Base-by-base conservation (phyloP, 306 rosid genomes). In the Acacia melanoxylon region DNA sequence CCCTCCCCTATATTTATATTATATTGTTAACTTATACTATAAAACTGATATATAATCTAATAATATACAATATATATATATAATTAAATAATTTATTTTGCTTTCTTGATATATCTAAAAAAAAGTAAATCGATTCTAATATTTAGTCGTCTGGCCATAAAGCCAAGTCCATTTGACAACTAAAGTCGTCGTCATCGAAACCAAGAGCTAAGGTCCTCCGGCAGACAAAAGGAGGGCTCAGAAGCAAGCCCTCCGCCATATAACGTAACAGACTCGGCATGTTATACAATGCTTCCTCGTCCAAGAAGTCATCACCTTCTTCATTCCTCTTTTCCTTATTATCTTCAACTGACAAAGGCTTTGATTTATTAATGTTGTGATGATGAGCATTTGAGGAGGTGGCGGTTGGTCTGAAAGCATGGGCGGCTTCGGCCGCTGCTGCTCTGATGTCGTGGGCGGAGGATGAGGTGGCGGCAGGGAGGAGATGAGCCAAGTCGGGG, bases 161-260 rank as follows among this genome's bases (percentile, higher is more conserved):
- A 68, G 81, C 68, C 51, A 80, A 56, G 12, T 80, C 84, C 0
- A 33, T 35, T 59, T 58, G 48, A 9, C 16, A 25, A 4, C 56
- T 24, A 24, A 31, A 54, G 63, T 12, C 20, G 8, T 79, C 48
- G 14, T 84, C 58, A 7, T 80, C 84, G 74, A 80, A 61, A 75
- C 31, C 78, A 3, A 52, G 35, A 75, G 41, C 78, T 12, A 65
- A 68, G 11, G 81, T 24, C 56, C 5, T 74, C 58, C 35, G 22
- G 69, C 35, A 56, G 62, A 84, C 48, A 45, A 78, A 79, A 0
- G 82, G 87, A n/a, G 87, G 87, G 6, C 82, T 80, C 1, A 84
- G 67, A 25, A 84, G 82, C 48, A 84, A 10, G 62, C 82, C 82
- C 78, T 84, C 87, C 13, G 87, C 87, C 87, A 84, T 84, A 22